Percentiles rank a stretch among this genome's conserved stretches.
phyloP scores from a whole-genome alignment of 2,329 filamentous ascomycete species.

The Stachybotrys chartarum region DNA sequence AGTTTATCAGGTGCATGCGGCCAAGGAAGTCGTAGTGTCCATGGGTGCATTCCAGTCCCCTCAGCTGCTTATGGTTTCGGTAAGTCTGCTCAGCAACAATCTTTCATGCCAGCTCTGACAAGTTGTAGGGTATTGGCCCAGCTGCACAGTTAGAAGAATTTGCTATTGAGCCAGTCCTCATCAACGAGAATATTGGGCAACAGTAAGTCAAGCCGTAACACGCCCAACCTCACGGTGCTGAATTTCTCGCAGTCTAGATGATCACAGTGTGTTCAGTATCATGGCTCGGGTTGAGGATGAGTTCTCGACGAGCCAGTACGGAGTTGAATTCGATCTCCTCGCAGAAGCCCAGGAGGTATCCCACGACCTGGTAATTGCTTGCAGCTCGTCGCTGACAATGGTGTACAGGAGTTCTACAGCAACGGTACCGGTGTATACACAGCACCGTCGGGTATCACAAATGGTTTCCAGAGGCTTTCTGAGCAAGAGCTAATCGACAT shows the following conservation, averaged over 20 bases:
- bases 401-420: slow-evolving; percentile 11
- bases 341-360: not conserved
- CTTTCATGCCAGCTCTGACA: slow-evolving; percentile 1
- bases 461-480: slow-evolving; percentile 15
- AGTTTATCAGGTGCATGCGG: slow-evolving; percentile 7
- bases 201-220: slow-evolving; percentile 9
- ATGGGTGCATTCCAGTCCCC: slow-evolving; percentile 5
- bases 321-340: slow-evolving; percentile 9
- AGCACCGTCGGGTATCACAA: slow-evolving; percentile 15
- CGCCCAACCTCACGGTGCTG: not conserved
- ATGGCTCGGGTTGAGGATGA: slow-evolving; percentile 14
- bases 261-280: slow-evolving; percentile 19
- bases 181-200: slow-evolving; percentile 16
- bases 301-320: slow-evolving; percentile 10
- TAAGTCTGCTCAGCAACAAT: not conserved
- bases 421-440: slow-evolving; percentile 13
- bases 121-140: slow-evolving; percentile 10
- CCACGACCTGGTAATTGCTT: not conserved
- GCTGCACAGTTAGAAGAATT: slow-evolving; percentile 10
- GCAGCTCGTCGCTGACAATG: not conserved
- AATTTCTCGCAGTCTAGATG: slow-evolving; percentile 11
- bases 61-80: slow-evolving; percentile 4
- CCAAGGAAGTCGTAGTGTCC: slow-evolving; percentile 4
- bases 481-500: slow-evolving; percentile 9
- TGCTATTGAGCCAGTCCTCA: slow-evolving; percentile 11